Conservation (phyloP, 176 grass and related monocot species). For the Oryza meyeriana region DNA sequence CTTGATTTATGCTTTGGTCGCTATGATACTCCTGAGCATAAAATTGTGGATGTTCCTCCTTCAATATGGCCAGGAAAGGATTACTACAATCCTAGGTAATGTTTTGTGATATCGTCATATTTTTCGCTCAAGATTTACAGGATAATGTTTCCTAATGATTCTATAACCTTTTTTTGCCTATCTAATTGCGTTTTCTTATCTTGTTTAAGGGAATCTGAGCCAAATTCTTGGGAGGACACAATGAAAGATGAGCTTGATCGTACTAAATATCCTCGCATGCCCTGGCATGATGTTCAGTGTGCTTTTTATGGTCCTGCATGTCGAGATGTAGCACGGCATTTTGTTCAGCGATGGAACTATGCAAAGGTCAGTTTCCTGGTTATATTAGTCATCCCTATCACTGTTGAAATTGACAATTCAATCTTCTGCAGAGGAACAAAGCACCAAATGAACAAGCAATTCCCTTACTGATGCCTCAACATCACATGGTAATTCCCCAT, state of each 20-base stretch:
- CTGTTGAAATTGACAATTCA: constrained; percentile 19
- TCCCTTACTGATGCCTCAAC: constrained; percentile 80
- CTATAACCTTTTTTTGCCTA: constrained; percentile 3
- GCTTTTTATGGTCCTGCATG: constrained; percentile 78
- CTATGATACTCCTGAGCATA: constrained; percentile 72
- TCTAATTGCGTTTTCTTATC: constrained; percentile 15
- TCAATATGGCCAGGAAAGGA: constrained; percentile 86
- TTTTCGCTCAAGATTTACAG: neutral
- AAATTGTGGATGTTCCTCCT: constrained; percentile 57
- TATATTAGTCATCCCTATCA: constrained; percentile 3
- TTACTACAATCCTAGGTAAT: constrained; percentile 87
- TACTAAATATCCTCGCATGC: constrained; percentile 85
- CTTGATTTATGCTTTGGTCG: constrained; percentile 93
- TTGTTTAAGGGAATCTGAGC: constrained; percentile 70
- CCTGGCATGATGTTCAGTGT: constrained; percentile 92
- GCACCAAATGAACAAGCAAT: constrained; percentile 78
- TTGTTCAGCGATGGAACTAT: constrained; percentile 92
- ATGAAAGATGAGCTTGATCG: constrained; percentile 87
- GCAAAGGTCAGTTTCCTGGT: constrained; percentile 54
- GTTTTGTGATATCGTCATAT: neutral
- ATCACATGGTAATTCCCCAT: constrained; percentile 95
- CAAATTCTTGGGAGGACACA: constrained; percentile 89
- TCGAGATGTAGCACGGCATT: constrained; percentile 77
- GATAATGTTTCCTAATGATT: constrained; percentile 18
- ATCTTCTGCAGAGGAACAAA: constrained; percentile 70